Percentiles rank a stretch among this genome's conserved stretches.
Conservation (phyloP, 1,284 basidiomycete species). For the Ustilago curta region DNA sequence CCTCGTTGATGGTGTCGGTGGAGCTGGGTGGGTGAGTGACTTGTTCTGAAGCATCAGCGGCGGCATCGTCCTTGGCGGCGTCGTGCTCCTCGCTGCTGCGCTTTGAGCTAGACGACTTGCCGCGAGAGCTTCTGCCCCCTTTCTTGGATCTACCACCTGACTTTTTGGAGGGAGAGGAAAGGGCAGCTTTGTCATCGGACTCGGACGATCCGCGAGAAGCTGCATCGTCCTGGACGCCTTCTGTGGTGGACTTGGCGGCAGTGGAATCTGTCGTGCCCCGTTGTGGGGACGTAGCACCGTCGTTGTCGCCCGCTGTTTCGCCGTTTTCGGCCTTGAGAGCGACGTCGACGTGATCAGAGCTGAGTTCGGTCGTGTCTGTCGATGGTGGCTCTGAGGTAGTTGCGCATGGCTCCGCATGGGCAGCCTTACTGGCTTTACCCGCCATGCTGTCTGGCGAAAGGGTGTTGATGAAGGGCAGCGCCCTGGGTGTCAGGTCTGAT, state of each 20-base stretch:
- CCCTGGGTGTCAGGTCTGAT: background rate
- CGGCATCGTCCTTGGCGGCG: conserved; percentile 3
- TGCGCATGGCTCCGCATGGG: conserved; percentile 15
- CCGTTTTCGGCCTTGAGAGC: conserved; percentile 16
- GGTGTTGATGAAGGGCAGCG: background rate
- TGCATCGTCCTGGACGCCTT: conserved; percentile 22
- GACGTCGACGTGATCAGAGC: background rate
- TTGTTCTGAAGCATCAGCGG: conserved; percentile 5
- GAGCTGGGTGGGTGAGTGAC: conserved; percentile 12
- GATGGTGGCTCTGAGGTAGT: conserved; percentile 8
- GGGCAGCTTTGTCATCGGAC: conserved; percentile 31
- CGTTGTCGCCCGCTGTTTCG: background rate
- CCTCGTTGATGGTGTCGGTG: background rate
- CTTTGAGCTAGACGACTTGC: conserved; percentile 35
- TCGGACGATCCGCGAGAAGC: conserved; percentile 37
- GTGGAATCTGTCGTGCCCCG: conserved; percentile 4
- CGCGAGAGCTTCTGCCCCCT: conserved; percentile 29
- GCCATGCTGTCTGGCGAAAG: conserved; percentile 19
- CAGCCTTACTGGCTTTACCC: conserved; percentile 23
- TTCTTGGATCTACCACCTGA: conserved; percentile 34
- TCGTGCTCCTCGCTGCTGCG: conserved; percentile 42
- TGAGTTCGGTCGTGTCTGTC: conserved; percentile 6
- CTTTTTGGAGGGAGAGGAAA: conserved; percentile 33
- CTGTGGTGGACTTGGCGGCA: conserved; percentile 15
- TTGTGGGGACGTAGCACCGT: conserved; percentile 7